phyloP scores from a whole-genome alignment of 306 rosid genomes.

The Trifolium subterraneum region DNA sequence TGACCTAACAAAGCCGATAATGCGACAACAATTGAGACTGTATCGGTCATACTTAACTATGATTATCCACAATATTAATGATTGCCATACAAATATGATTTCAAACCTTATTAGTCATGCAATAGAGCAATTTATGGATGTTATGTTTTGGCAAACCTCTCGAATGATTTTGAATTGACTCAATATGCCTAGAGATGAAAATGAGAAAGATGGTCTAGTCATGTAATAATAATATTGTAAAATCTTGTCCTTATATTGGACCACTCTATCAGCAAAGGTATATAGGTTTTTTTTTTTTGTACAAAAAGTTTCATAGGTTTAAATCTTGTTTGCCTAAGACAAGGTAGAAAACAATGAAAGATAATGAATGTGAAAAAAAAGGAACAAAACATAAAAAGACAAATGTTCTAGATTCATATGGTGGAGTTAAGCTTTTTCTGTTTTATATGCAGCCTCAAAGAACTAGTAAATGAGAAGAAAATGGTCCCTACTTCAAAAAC shows the following conservation, averaged over 20 bases:
- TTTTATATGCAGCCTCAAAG: conserved; percentile 36
- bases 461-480: conserved; percentile 35
- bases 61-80: not conserved
- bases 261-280: conserved; percentile 41
- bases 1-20: not conserved
- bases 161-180: conserved; percentile 34
- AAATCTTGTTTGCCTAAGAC: conserved; percentile 31
- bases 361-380: conserved; percentile 22
- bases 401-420: conserved; percentile 28
- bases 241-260: conserved; percentile 27
- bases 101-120: not conserved
- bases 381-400: conserved; percentile 50
- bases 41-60: not conserved
- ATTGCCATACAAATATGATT: not conserved
- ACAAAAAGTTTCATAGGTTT: conserved; percentile 25
- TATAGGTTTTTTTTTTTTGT: conserved; percentile 10
- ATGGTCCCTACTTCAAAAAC: conserved; percentile 49
- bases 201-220: conserved; percentile 30
- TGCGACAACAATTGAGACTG: not conserved
- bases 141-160: conserved; percentile 37
- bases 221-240: conserved; percentile 3
- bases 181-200: conserved; percentile 29
- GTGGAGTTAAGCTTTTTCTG: conserved; percentile 39
- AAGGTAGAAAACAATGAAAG: conserved; percentile 22
- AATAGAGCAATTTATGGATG: conserved; percentile 44